Conservation (phyloP, 768 basidiomycete genomes). For the Lactarius indigo region DNA sequence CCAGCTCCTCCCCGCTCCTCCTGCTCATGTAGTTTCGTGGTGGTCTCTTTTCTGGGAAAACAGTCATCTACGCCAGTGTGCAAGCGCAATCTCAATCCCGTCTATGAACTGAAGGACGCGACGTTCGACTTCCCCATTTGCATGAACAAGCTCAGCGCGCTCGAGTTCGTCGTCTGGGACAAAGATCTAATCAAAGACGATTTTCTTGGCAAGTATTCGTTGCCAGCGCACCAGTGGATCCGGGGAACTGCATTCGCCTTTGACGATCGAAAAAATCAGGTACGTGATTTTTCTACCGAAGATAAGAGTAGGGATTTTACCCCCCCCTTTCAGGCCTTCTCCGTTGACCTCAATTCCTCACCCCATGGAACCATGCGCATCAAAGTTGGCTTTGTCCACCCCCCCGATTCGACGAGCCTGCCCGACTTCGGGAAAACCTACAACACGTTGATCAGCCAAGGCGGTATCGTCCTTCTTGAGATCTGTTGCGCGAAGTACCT, state of each 20-base stretch:
- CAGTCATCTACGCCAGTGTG: conserved; percentile 36
- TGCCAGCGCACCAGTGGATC: no score
- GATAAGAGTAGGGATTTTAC: background rate
- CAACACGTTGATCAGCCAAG: background rate
- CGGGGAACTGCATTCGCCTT: no score
- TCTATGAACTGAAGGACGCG: no score
- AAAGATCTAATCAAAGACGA: no score
- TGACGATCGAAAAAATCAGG: background rate
- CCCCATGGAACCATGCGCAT: background rate
- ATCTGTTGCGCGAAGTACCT: conserved; percentile 39
- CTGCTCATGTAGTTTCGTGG: no score
- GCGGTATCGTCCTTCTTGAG: no score
- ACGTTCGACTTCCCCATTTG: no score
- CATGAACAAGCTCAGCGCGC: no score
- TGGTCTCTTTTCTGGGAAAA: no score
- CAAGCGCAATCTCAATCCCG: conserved; percentile 34
- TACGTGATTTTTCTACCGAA: background rate
- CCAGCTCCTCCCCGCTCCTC: no score
- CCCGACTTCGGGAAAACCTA: background rate
- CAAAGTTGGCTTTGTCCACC: background rate
- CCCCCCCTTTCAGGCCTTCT: background rate
- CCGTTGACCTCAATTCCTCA: background rate
- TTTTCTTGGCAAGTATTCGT: no score
- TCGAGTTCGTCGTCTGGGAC: no score
- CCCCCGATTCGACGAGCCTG: background rate